Percentiles rank a stretch among this genome's conserved stretches.
Conservation (phyloP, 805 yeast species). For the Candida sanyiensis region DNA sequence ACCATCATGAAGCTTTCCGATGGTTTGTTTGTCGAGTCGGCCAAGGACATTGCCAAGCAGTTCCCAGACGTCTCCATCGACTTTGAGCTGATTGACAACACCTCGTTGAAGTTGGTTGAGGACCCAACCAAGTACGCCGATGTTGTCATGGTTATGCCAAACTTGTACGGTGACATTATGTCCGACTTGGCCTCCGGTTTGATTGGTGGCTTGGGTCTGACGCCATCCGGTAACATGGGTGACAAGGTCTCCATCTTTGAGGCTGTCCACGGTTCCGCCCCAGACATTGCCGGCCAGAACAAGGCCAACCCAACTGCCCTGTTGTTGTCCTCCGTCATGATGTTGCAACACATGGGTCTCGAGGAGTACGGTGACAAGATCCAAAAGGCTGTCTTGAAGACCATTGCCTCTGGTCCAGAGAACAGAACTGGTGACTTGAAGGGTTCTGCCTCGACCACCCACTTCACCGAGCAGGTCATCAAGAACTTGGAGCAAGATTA, state of each 20-base stretch:
- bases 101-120: constrained; percentile 83
- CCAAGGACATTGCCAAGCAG: constrained; percentile 82
- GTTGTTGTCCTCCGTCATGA: constrained; percentile 93
- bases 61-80: constrained; percentile 84
- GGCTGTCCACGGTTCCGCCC: constrained; percentile 99
- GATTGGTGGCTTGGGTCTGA: constrained; percentile 97
- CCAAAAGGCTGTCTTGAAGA: constrained; percentile 76
- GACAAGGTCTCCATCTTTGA: constrained; percentile 95
- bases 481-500: constrained; percentile 30
- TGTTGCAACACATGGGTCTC: constrained; percentile 98
- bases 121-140: constrained; percentile 83
- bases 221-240: constrained; percentile 99
- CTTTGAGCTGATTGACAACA: constrained; percentile 90
- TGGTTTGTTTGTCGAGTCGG: constrained; percentile 91
- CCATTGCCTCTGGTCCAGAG: constrained; percentile 93
- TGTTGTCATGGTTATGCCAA: constrained; percentile 95
- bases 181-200: constrained; percentile 96
- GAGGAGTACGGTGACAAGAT: constrained; percentile 75
- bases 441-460: constrained; percentile 84
- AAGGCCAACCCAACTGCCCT: constrained; percentile 98
- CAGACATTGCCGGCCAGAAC: constrained; percentile 98
- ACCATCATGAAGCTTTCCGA: constrained; percentile 97
- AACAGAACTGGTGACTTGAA: constrained; percentile 95
- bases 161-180: constrained; percentile 98
- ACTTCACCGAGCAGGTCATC: constrained; percentile 90